Conservation (phyloP, 306 rosid genomes). For the Cicer judaicum region DNA sequence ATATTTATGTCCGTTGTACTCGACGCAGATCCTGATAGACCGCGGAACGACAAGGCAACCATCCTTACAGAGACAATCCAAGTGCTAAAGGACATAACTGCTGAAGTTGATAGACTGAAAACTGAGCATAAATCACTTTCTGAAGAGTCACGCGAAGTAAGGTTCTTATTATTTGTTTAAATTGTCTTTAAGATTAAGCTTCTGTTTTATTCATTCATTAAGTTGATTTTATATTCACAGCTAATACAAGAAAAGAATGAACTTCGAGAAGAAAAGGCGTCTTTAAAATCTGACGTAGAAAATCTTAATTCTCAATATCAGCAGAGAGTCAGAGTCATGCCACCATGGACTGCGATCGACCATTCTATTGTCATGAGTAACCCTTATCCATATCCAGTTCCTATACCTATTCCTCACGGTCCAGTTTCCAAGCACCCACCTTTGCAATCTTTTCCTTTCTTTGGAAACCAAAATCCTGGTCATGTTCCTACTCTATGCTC, state of each 20-base stretch:
- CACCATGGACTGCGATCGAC: conserved; percentile 84
- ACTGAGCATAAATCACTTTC: conserved; percentile 67
- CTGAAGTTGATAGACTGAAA: conserved; percentile 72
- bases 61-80: conserved; percentile 82
- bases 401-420: conserved; percentile 43
- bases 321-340: conserved; percentile 75
- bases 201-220: conserved; percentile 36
- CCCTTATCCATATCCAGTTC: conserved; percentile 77
- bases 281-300: conserved; percentile 74
- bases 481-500: conserved; percentile 69
- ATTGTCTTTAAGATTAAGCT: conserved; percentile 15
- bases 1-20: conserved; percentile 35
- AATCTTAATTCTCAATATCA: conserved; percentile 75
- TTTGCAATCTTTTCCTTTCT: conserved; percentile 60
- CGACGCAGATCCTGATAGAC: conserved; percentile 83
- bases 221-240: conserved; percentile 53
- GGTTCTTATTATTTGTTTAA: conserved; percentile 34
- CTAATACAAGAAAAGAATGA: conserved; percentile 86
- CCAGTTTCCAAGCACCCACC: conserved; percentile 14
- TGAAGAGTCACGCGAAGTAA: conserved; percentile 85
- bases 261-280: conserved; percentile 86
- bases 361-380: conserved; percentile 73
- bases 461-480: conserved; percentile 67
- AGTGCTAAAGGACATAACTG: conserved; percentile 70
- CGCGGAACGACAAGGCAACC: conserved; percentile 91